Evolutionary conservation across 768 basidiomycete genomes (phyloP), one percentile per base, ranked within the genome.

Genomic region (Boletus fagicola): DNA sequence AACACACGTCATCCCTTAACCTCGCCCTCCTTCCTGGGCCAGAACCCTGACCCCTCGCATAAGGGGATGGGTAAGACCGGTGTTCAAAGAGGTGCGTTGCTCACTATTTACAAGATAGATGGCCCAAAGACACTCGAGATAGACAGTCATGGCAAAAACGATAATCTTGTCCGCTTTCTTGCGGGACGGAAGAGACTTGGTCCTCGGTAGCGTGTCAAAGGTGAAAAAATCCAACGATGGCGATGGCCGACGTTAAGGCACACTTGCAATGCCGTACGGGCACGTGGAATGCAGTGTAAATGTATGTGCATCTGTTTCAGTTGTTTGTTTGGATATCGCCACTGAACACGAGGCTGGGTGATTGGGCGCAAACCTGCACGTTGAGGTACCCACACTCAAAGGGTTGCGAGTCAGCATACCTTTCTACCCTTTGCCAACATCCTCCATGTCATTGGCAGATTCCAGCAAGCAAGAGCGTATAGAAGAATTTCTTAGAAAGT

Each of bases 401-500:
- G 8, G 16, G 13, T 1, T 45, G 24, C 24, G 13, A 26, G 24
- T 26, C 24, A 45, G 44, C 24, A 44, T 4, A 16, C 1, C 43
- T 26, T 15, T 45, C 24, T 2, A 45, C 44, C 44, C 44, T 46
- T 28, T 28, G 44, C 16, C 45, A 46, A 28, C 45, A 3, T 16
- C 2, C 45, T 9, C 43, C 33, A 60, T 59, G 59, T 53, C 49
- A 16, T 30, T 50, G 26, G 31, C 31, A 24, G 59, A 64, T 43
- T 39, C 54, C 11, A 11, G n/a, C 4, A 59, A 54, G 31, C 59
- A 56, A 20, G 63, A 56, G 5, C 57, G 54, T 15, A 55, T 66
- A 7, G 61, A 65, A 43, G 68, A 53, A 8, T 50, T 72, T 28
- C 43, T 71, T 24, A 65, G 60, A 28, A 62, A 59, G 47, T 69